Conservation (phyloP, 805 yeast species). For the Kregervanrija delftensis region DNA sequence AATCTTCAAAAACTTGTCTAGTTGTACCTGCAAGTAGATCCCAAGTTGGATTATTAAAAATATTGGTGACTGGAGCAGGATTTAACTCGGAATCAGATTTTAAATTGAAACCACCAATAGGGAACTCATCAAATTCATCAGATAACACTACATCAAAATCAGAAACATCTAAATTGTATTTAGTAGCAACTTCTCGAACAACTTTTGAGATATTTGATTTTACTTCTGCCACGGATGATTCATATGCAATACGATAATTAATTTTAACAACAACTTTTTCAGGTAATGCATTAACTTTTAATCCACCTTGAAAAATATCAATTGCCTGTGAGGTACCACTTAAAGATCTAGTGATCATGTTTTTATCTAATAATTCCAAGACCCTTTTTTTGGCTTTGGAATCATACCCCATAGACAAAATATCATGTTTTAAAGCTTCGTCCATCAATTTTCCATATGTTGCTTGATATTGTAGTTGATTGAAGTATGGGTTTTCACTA, state of each 20-base stretch:
- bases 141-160: constrained; percentile 24
- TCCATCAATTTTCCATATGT: constrained; percentile 33
- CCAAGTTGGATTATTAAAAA: constrained; percentile 31
- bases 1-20: constrained; percentile 48
- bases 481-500: constrained; percentile 49
- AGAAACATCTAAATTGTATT: constrained; percentile 38
- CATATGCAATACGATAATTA: constrained; percentile 59
- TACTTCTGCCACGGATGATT: constrained; percentile 33
- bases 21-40: constrained; percentile 42
- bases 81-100: constrained; percentile 20
- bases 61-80: constrained; percentile 33
- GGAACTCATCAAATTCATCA: constrained; percentile 7
- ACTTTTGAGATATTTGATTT: constrained; percentile 23
- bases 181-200: constrained; percentile 34
- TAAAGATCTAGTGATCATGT: constrained; percentile 28
- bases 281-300: constrained; percentile 68
- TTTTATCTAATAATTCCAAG: constrained; percentile 20
- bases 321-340: constrained; percentile 58
- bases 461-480: constrained; percentile 54
- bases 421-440: constrained; percentile 19
- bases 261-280: constrained; percentile 46
- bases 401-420: constrained; percentile 29
- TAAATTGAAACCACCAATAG: constrained; percentile 39
- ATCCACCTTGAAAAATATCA: constrained; percentile 62
- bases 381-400: constrained; percentile 29